Conservation (phyloP, 345 rosid species). For the Heritiera fomes region DNA sequence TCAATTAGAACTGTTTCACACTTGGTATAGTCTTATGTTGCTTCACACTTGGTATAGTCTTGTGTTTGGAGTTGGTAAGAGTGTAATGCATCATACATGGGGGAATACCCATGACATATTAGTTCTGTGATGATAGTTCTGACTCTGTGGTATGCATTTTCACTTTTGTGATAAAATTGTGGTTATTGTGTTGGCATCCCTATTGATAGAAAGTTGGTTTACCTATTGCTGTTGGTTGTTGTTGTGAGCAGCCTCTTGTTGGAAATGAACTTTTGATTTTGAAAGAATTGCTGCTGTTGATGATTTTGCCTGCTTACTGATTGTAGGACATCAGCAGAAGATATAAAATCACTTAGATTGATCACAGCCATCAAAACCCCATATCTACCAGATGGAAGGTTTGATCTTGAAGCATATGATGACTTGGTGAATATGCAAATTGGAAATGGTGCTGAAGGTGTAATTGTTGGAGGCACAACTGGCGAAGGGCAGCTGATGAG, state of each 20-base stretch:
- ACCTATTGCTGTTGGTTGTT: not conserved
- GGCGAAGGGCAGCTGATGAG: constrained; percentile 97
- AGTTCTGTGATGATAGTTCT: not conserved
- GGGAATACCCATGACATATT: not conserved
- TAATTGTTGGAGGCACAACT: constrained; percentile 91
- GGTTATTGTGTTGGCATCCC: not conserved
- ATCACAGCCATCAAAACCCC: constrained; percentile 95
- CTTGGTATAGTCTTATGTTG: not conserved
- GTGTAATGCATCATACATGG: not conserved
- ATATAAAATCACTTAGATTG: constrained; percentile 65
- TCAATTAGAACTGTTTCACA: not conserved
- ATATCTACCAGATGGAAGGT: constrained; percentile 88
- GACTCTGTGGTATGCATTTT: not conserved
- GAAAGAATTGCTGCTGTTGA: constrained; percentile 18
- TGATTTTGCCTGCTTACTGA: constrained; percentile 12
- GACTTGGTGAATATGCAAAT: constrained; percentile 73
- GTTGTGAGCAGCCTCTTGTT: not conserved
- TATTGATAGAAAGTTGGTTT: not conserved
- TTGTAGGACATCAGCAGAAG: constrained; percentile 71
- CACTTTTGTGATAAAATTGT: not conserved
- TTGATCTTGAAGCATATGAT: constrained; percentile 86
- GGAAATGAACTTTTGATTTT: not conserved
- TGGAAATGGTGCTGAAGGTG: constrained; percentile 64
- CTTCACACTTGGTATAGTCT: not conserved
- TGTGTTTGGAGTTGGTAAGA: not conserved